phyloP scores from a whole-genome alignment of 163 green algal species.

The Scenedesmus sp. region DNA sequence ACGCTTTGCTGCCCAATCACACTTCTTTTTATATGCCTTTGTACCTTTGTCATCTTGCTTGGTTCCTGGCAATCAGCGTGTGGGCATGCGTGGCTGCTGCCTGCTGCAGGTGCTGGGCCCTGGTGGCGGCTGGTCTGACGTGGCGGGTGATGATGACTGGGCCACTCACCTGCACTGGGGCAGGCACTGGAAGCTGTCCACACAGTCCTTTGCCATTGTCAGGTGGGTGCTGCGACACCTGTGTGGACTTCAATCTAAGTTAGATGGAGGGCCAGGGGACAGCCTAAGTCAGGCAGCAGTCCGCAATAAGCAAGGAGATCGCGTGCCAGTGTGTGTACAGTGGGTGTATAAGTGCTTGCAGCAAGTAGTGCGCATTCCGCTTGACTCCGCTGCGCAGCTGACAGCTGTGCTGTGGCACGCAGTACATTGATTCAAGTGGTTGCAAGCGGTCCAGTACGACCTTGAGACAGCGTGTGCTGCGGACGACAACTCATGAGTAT shows the following conservation, averaged over 20 bases:
- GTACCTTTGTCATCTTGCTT: no score
- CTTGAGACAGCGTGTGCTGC: not conserved
- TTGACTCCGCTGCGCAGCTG: not conserved
- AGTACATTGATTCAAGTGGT: not conserved
- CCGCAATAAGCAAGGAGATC: no score
- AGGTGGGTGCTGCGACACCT: slow-evolving; percentile 70
- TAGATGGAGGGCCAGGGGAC: no score
- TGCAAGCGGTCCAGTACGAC: no score
- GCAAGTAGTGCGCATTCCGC: not conserved
- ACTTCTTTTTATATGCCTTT: no score
- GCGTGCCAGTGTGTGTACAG: no score
- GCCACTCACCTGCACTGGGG: slow-evolving; percentile 76
- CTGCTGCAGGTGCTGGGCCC: not conserved
- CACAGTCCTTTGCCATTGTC: slow-evolving; percentile 74
- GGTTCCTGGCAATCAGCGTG: not conserved
- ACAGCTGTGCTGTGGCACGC: not conserved
- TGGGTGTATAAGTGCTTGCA: not conserved
- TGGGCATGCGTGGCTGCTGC: not conserved
- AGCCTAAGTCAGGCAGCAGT: no score
- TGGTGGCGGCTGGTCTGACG: slow-evolving; percentile 63
- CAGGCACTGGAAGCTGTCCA: slow-evolving; percentile 57
- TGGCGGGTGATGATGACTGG: slow-evolving; percentile 77
- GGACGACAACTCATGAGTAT: not conserved
- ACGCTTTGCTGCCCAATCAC: not conserved
- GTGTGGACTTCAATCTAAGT: slow-evolving; percentile 1